phyloP scores from a whole-genome alignment of 495 filamentous ascomycete genomes.

The Neurospora sp. region DNA sequence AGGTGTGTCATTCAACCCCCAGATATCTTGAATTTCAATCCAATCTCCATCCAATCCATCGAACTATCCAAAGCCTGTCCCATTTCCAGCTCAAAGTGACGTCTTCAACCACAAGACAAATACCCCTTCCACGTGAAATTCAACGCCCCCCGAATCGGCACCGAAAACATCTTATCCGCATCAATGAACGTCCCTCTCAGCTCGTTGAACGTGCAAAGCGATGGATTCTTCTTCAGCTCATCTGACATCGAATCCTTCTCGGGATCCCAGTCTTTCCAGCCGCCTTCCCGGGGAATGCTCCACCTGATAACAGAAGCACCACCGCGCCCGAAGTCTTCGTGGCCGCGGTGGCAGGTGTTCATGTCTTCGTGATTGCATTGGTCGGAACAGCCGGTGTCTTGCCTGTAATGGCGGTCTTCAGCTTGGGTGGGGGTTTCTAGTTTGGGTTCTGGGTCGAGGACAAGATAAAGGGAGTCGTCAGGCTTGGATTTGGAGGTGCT shows the following conservation, averaged over 20 bases:
- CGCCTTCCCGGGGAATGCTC: neutral
- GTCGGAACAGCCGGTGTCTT: neutral
- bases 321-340: neutral
- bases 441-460: neutral
- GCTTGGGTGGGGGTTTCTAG: neutral
- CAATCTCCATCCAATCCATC: too few species aligned
- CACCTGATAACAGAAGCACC: neutral
- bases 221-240: neutral
- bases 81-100: too few species aligned
- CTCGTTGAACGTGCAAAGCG: neutral
- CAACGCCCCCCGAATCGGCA: conserved; percentile 1
- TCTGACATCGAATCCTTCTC: neutral
- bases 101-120: neutral
- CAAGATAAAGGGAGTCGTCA: neutral
- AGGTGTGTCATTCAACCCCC: too few species aligned
- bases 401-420: neutral
- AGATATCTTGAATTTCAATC: too few species aligned
- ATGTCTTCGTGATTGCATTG: neutral
- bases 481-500: neutral
- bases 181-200: conserved; percentile 1
- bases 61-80: too few species aligned
- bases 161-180: neutral
- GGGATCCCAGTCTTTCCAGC: neutral
- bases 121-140: neutral
- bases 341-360: neutral